Evolutionary conservation across 2,329 filamentous ascomycete species (phyloP), one percentile per base, ranked within the genome.

Genomic region (Tolypocladium tropicale): DNA sequence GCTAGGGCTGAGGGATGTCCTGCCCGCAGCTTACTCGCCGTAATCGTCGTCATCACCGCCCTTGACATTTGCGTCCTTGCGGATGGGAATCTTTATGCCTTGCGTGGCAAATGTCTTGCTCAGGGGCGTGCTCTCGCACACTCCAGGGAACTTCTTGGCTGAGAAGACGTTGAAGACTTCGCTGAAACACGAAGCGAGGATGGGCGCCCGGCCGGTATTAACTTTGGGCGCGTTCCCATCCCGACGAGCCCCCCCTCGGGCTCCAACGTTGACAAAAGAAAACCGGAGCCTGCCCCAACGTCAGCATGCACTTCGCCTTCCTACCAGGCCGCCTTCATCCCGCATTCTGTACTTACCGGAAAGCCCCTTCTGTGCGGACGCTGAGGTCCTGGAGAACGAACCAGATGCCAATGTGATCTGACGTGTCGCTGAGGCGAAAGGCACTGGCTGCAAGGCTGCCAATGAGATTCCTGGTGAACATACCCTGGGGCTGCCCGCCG

Each of bases 71-170:
- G 87, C 85, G 65, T 96, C 93, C 72, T 96, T 96, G 25, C 93
- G 79, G 55, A 97, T 96, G 0, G 93, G 93, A 28, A 97, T 96
- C 73, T 96, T 96, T 73, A 96, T 95, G 28, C 94, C 94, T 67
- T 99, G 94, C 1, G 83, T 79, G 4, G 94, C 93, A 73, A 99
- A 97, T 59, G 85, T 89, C 71, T 95, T 96, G 78, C 92, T 96
- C 21, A 97, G 76, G 4, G 84, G 74, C 0, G 94, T 99, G 70
- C 89, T 95, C 69, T 97, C 93, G 57, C 95, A 96, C 1, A 99
- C 94, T 43, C 94, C 94, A 0, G 94, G 94, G 71, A 99, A 99
- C 67, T 96, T 96, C 79, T 99, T 99, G 52, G 94, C 94, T 2
- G 90, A 95, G 73, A 88, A 97, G 33, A 99, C 94, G 55, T 90